Percentiles rank a stretch among this genome's conserved stretches.
Conservation (phyloP, 2,329 filamentous ascomycete species). For the Stachybotrys chartarum region DNA sequence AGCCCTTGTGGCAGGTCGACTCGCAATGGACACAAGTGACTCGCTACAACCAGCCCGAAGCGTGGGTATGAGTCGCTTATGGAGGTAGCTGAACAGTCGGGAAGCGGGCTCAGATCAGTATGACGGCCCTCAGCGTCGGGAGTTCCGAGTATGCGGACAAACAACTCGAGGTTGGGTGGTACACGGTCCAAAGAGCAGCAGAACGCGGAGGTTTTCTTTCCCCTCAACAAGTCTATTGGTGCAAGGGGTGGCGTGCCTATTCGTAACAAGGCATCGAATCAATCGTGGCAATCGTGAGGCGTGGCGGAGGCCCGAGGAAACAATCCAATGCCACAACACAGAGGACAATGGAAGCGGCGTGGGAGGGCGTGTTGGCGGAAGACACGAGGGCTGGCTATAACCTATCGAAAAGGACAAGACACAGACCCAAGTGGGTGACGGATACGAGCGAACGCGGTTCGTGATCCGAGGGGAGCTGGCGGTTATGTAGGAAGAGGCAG, state of each 20-base stretch:
- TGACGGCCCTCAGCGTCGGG: background rate
- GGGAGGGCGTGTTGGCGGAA: background rate
- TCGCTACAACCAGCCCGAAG: background rate
- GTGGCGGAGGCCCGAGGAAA: background rate
- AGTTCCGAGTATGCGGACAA: background rate
- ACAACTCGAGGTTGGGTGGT: background rate
- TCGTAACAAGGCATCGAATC: slow-evolving; percentile 15
- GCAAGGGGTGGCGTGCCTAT: slow-evolving; percentile 12
- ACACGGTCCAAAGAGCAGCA: background rate
- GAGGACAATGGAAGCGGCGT: background rate
- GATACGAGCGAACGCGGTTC: background rate
- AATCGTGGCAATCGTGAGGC: slow-evolving; percentile 13
- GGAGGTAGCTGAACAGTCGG: background rate
- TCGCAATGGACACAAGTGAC: background rate
- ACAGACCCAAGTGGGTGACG: background rate
- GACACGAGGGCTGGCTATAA: background rate
- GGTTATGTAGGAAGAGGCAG: background rate
- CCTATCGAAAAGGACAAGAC: background rate
- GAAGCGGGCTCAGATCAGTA: background rate
- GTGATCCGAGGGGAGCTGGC: background rate
- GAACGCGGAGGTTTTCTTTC: background rate
- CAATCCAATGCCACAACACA: background rate
- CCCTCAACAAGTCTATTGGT: background rate
- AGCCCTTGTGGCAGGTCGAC: background rate
- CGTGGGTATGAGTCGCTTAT: background rate